These are phyloP conservation scores for Phyllosticta citriasiana DNA, from an alignment of 2,329 filamentous ascomycete species.

Conservation along the genomic window DNA sequence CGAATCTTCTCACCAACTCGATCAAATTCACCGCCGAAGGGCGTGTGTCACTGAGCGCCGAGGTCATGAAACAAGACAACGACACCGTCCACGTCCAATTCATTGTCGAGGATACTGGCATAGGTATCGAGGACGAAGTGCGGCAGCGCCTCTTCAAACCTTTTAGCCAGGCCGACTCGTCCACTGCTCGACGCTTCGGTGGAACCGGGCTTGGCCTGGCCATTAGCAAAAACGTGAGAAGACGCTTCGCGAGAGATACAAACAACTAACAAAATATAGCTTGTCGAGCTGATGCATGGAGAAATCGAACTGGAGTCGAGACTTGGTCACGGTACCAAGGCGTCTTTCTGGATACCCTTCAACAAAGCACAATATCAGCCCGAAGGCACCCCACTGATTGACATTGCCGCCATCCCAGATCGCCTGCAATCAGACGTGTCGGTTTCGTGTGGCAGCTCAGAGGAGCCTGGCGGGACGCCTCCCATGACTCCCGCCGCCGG, in stretches of 20 bases:
- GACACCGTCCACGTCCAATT: slow-evolving; percentile 62
- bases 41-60: slow-evolving; percentile 48
- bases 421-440: slow-evolving; percentile 48
- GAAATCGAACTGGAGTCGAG: slow-evolving; percentile 60
- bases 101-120: slow-evolving; percentile 66
- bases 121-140: slow-evolving; percentile 72
- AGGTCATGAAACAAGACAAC: slow-evolving; percentile 51
- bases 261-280: slow-evolving; percentile 16
- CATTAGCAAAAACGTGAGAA: slow-evolving; percentile 61
- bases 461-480: slow-evolving; percentile 40
- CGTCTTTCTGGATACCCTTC: slow-evolving; percentile 68
- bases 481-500: slow-evolving; percentile 22
- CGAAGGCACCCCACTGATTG: slow-evolving; percentile 43
- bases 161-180: slow-evolving; percentile 73
- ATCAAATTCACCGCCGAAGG: slow-evolving; percentile 32
- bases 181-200: slow-evolving; percentile 67
- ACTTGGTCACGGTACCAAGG: slow-evolving; percentile 59
- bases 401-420: slow-evolving; percentile 56
- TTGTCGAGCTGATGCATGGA: slow-evolving; percentile 70
- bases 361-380: slow-evolving; percentile 53
- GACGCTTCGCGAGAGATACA: not conserved
- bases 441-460: slow-evolving; percentile 58
- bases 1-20: slow-evolving; percentile 57
- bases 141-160: slow-evolving; percentile 64
- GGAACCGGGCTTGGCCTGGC: slow-evolving; percentile 70